These are phyloP conservation scores for Lachnellula cervina DNA, from an alignment of 2,329 filamentous ascomycete genomes.

Conservation along the genomic window DNA sequence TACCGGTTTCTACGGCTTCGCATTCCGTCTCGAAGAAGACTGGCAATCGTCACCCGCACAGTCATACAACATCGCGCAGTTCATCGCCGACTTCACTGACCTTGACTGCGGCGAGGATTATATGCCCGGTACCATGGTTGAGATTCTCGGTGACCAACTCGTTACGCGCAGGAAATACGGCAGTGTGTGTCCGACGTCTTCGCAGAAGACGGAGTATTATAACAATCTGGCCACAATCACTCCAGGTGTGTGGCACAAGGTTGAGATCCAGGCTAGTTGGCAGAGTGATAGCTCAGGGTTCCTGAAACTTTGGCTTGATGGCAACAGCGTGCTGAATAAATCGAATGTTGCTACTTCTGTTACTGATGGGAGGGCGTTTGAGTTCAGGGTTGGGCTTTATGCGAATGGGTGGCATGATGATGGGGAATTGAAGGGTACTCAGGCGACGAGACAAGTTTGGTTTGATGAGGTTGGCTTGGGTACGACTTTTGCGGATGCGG, in stretches of 20 bases:
- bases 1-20: constrained; percentile 45
- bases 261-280: constrained; percentile 44
- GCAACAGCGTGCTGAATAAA: constrained; percentile 39
- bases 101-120: constrained; percentile 40
- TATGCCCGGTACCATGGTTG: constrained; percentile 47
- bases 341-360: constrained; percentile 41
- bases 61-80: constrained; percentile 46
- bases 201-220: constrained; percentile 32
- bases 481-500: constrained; percentile 37
- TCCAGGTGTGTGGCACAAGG: constrained; percentile 42
- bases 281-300: constrained; percentile 39
- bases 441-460: constrained; percentile 44
- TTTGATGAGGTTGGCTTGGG: constrained; percentile 45
- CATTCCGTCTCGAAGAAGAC: constrained; percentile 42
- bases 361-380: constrained; percentile 38
- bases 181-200: constrained; percentile 29
- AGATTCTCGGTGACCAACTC: constrained; percentile 40
- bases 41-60: constrained; percentile 43
- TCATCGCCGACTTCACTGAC: constrained; percentile 45
- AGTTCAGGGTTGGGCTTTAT: constrained; percentile 46
- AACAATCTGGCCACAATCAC: constrained; percentile 36
- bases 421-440: constrained; percentile 34
- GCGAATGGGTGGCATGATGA: constrained; percentile 47
- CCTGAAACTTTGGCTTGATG: constrained; percentile 45
- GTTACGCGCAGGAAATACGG: constrained; percentile 39